Conservation (phyloP, 73 alveolate species). For the Loxodes magnus region DNA sequence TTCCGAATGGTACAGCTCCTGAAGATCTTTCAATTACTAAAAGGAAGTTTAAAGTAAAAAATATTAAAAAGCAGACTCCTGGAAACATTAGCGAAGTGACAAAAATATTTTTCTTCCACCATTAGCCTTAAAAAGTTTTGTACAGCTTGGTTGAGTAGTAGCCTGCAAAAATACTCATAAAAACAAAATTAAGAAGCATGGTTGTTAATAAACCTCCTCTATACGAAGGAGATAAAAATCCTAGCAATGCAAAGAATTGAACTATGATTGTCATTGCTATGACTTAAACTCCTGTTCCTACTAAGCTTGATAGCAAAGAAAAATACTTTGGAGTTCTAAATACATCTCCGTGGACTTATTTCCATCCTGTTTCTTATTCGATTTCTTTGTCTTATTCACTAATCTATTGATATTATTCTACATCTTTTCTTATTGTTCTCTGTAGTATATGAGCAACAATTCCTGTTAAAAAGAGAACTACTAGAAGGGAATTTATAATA, state of each 20-base stretch:
- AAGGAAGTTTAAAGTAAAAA: slow-evolving; percentile 12
- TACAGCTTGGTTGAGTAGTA: not conserved
- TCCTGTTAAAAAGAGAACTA: slow-evolving; percentile 6
- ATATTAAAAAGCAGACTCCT: slow-evolving; percentile 13
- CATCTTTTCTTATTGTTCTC: slow-evolving; percentile 4
- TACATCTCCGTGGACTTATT: slow-evolving; percentile 21
- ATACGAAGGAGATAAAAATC: slow-evolving; percentile 14
- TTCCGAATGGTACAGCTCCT: slow-evolving; percentile 20
- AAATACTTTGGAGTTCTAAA: slow-evolving; percentile 23
- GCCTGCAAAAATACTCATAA: slow-evolving; percentile 19
- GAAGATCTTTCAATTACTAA: slow-evolving; percentile 14
- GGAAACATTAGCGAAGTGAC: slow-evolving; percentile 17
- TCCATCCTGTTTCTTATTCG: slow-evolving; percentile 30
- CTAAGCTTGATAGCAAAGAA: slow-evolving; percentile 4
- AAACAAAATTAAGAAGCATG: slow-evolving; percentile 7
- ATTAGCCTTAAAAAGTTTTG: slow-evolving; percentile 4
- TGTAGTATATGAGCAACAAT: slow-evolving; percentile 10
- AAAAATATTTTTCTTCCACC: slow-evolving; percentile 15
- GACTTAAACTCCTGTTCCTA: slow-evolving; percentile 17
- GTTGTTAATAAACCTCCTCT: slow-evolving; percentile 16
- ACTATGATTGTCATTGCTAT: slow-evolving; percentile 13
- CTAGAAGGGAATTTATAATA: not conserved
- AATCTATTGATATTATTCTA: not conserved
- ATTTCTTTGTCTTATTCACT: slow-evolving; percentile 1
- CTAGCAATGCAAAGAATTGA: slow-evolving; percentile 14